Percentiles rank a stretch among this genome's conserved stretches.
Conservation (phyloP, 2,329 filamentous ascomycete species). For the Colletotrichum somersetense region DNA sequence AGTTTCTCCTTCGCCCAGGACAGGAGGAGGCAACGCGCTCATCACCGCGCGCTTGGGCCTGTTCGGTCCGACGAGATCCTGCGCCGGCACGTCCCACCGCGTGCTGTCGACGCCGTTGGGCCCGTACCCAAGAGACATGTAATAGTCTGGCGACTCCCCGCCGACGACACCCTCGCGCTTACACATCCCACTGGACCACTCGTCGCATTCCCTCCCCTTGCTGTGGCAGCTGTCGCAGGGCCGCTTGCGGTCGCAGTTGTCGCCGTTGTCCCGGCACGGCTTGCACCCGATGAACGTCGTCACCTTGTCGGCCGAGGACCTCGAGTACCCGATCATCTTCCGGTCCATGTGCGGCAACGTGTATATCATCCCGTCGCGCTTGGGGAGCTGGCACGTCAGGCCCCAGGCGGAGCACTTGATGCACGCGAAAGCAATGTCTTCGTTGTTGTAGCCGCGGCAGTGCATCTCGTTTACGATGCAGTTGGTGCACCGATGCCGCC, state of each 20-base stretch:
- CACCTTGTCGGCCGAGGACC: neutral
- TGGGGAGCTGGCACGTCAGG: slow-evolving; percentile 28
- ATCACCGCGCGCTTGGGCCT: slow-evolving; percentile 11
- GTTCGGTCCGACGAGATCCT: slow-evolving; percentile 34
- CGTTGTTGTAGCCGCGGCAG: slow-evolving; percentile 26
- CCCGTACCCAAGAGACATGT: slow-evolving; percentile 50
- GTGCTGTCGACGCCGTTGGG: slow-evolving; percentile 46
- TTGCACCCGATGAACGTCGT: slow-evolving; percentile 26
- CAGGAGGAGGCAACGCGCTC: slow-evolving; percentile 35
- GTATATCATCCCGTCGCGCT: neutral
- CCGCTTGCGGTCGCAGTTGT: slow-evolving; percentile 52
- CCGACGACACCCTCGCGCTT: slow-evolving; percentile 33
- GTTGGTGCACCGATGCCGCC: slow-evolving; percentile 19
- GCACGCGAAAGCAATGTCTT: slow-evolving; percentile 35
- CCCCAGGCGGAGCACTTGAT: slow-evolving; percentile 36
- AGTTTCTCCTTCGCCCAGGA: neutral
- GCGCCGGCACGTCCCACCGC: slow-evolving; percentile 5
- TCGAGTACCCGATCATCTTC: slow-evolving; percentile 32
- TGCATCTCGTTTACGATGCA: slow-evolving; percentile 16
- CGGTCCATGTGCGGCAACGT: slow-evolving; percentile 23
- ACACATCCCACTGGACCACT: slow-evolving; percentile 7
- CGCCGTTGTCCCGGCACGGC: slow-evolving; percentile 17
- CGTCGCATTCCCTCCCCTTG: slow-evolving; percentile 39
- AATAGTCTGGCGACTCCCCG: slow-evolving; percentile 50
- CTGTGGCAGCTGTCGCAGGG: slow-evolving; percentile 53